These are phyloP conservation scores for Coniochaeta prunicola DNA, from an alignment of 2,329 filamentous ascomycete species.

Conservation along the genomic window DNA sequence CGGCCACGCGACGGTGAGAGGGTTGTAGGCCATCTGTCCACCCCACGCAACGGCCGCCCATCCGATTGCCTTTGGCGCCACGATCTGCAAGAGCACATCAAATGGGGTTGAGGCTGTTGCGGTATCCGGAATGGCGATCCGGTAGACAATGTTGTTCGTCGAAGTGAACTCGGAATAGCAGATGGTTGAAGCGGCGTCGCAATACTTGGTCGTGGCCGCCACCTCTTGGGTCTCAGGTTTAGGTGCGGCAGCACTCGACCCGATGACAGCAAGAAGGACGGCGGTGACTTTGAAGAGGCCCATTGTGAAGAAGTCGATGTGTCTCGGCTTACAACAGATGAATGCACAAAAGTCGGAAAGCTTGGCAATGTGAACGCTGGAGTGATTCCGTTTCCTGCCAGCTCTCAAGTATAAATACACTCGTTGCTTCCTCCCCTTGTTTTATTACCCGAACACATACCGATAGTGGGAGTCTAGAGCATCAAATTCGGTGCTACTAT, in stretches of 20 bases:
- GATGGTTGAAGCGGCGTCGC: constrained; percentile 17
- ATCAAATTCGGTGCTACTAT: neutral
- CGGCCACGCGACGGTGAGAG: constrained; percentile 30
- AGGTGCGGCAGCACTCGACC: constrained; percentile 5
- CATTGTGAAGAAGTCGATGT: constrained; percentile 10
- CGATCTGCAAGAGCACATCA: constrained; percentile 29
- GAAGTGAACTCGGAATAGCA: constrained; percentile 21
- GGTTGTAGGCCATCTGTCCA: constrained; percentile 33
- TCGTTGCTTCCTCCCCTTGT: neutral
- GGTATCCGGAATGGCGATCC: constrained; percentile 21
- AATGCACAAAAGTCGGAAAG: neutral
- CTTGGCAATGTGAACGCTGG: neutral
- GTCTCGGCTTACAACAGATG: neutral
- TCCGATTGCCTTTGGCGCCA: constrained; percentile 28
- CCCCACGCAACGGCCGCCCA: constrained; percentile 34
- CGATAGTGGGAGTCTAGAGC: neutral
- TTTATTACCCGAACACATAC: neutral
- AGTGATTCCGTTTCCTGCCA: neutral
- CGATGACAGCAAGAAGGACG: constrained; percentile 10
- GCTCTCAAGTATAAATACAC: neutral
- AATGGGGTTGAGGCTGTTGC: constrained; percentile 21
- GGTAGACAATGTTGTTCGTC: constrained; percentile 16
- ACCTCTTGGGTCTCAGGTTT: constrained; percentile 7
- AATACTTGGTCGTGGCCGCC: constrained; percentile 16
- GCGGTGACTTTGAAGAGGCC: constrained; percentile 13